phyloP scores from a whole-genome alignment of 306 rosid species.

The Abrus pulchellus region DNA sequence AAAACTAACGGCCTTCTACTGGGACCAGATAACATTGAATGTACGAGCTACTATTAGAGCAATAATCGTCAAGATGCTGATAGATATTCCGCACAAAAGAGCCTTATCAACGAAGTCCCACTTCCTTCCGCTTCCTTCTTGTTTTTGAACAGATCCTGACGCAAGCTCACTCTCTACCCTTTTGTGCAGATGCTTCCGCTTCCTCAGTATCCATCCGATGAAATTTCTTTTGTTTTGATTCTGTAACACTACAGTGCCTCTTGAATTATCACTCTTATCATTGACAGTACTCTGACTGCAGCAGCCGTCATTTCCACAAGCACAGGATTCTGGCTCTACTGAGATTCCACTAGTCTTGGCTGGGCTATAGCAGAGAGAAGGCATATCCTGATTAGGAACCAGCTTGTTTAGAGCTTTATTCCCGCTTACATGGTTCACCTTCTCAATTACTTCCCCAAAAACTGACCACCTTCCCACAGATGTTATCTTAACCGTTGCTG shows the following conservation, averaged over 20 bases:
- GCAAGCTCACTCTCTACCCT: conserved; percentile 52
- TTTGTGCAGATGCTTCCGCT: conserved; percentile 61
- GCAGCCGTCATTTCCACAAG: conserved; percentile 77
- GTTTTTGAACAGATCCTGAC: conserved; percentile 56
- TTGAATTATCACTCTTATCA: conserved; percentile 46
- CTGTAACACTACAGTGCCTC: conserved; percentile 48
- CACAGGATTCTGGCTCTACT: conserved; percentile 57
- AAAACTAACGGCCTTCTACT: conserved; percentile 42
- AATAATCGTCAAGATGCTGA: conserved; percentile 75
- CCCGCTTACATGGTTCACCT: conserved; percentile 49
- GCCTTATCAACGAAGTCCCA: conserved; percentile 79
- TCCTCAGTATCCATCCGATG: conserved; percentile 79
- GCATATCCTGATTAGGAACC: conserved; percentile 42
- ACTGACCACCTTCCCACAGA: conserved; percentile 97
- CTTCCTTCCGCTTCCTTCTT: conserved; percentile 46
- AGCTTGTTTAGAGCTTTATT: conserved; percentile 49
- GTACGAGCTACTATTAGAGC: conserved; percentile 61
- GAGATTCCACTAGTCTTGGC: conserved; percentile 51
- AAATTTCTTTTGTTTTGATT: conserved; percentile 59
- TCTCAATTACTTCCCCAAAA: conserved; percentile 87
- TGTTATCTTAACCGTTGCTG: conserved; percentile 83
- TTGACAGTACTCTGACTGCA: conserved; percentile 53
- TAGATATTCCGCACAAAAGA: conserved; percentile 81
- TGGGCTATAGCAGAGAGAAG: conserved; percentile 54
- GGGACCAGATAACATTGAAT: conserved; percentile 55